Conservation (phyloP, 2,329 filamentous ascomycete genomes). For the Colletotrichum eleusines region DNA sequence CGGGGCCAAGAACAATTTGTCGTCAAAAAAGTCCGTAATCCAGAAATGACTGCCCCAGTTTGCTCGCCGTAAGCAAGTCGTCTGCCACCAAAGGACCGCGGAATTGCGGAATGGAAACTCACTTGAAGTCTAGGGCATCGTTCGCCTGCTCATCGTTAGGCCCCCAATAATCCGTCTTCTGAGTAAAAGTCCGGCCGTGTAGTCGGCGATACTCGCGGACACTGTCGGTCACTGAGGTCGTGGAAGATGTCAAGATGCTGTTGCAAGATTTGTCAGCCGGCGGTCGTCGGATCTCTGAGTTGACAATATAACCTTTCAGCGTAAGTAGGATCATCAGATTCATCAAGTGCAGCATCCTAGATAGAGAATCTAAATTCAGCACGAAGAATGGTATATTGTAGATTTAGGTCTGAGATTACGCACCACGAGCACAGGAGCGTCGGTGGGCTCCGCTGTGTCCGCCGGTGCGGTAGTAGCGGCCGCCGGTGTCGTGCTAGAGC, state of each 20-base stretch:
- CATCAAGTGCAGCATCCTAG: background rate
- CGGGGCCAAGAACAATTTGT: slow-evolving; percentile 54
- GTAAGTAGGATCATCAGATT: background rate
- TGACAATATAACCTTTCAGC: background rate
- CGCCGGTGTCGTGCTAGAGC: background rate
- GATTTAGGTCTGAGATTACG: background rate
- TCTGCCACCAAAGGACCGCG: too few relatives aligned
- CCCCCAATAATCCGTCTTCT: slow-evolving; percentile 46
- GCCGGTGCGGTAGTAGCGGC: background rate
- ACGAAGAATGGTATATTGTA: background rate
- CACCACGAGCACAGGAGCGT: background rate
- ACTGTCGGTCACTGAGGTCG: slow-evolving; percentile 49
- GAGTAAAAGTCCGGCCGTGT: slow-evolving; percentile 49
- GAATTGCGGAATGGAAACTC: background rate
- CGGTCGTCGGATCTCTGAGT: background rate
- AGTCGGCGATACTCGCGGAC: slow-evolving; percentile 51
- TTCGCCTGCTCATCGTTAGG: slow-evolving; percentile 44
- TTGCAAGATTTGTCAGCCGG: background rate
- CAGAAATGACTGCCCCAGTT: slow-evolving; percentile 3
- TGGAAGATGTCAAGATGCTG: slow-evolving; percentile 41
- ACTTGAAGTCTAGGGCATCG: slow-evolving; percentile 37
- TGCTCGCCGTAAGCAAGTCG: background rate
- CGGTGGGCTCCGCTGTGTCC: background rate
- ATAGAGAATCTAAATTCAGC: background rate
- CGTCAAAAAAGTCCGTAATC: slow-evolving; percentile 47